Percentiles rank a stretch among this genome's conserved stretches.
phyloP scores from a whole-genome alignment of 306 rosid genomes.

The Sophora flavescens region DNA sequence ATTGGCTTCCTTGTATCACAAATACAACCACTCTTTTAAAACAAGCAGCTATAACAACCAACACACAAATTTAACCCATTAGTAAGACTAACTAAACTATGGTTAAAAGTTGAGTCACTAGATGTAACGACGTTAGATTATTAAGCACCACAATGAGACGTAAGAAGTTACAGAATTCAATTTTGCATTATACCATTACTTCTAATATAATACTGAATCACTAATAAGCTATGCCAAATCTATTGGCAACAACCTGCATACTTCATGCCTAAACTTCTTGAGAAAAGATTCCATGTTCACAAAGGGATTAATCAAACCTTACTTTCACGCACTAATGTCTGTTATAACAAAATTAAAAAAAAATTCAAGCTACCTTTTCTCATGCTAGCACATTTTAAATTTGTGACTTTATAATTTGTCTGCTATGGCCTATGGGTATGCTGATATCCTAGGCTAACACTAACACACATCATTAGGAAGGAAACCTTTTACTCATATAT shows the following conservation, averaged over 20 bases:
- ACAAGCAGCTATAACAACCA: no score
- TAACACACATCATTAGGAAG: constrained; percentile 20
- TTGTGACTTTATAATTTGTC: constrained; percentile 27
- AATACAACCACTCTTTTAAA: no score
- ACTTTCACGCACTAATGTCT: constrained; percentile 26
- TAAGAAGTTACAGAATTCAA: no score
- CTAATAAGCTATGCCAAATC: neutral
- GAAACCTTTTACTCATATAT: neutral
- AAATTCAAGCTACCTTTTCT: neutral
- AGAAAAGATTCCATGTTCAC: neutral
- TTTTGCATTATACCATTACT: no score
- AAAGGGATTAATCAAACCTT: constrained; percentile 17
- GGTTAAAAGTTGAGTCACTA: no score
- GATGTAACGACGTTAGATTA: no score
- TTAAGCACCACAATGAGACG: no score
- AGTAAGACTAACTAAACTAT: no score
- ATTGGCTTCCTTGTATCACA: neutral
- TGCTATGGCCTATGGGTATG: constrained; percentile 23
- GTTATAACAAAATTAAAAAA: neutral
- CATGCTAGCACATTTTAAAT: constrained; percentile 5
- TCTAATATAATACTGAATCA: no score
- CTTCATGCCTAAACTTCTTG: neutral
- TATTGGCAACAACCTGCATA: neutral
- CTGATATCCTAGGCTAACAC: constrained; percentile 14
- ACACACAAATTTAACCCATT: no score